Evolutionary conservation across 202 grass and related monocot genomes (phyloP), one percentile per base, ranked within the genome.

Genomic region (Schoenoplectus triqueter): DNA sequence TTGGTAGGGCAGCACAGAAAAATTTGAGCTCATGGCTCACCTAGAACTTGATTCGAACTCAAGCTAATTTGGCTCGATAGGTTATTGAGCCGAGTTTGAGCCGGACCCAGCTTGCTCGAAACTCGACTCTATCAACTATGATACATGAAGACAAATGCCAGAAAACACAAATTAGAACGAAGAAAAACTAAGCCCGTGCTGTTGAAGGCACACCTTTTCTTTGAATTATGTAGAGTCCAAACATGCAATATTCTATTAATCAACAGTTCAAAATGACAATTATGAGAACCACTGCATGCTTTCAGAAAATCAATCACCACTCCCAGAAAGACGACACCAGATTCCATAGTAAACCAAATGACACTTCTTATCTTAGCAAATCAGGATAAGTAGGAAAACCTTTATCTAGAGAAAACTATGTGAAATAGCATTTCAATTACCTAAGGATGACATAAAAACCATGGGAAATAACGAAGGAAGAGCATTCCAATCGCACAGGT

Each of bases 361-460:
- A 10, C 11, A 18, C 46, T 74, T 74, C 71, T 74, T 74, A 52
- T 74, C 52, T 22, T 8, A 74, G 71, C 71, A 22, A 74, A 54
- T 22, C 48, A 22, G 19, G 52, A 51, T 17, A 52, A 47, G 47
- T 22, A 74, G 9, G 9, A 54, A 74, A 74, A 21, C 6, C 50
- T 15, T 61, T 62, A 4, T 11, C 41, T 5, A 52, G 20, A 71
- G 15, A 72, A 14, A 51, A 74, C 48, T 21, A 20, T 47, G 7
- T 52, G 48, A 74, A 49, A 72, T 17, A 70, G 13, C 5, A 48
- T 48, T 47, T 3, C 6, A 17, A 71, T 47, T 47, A 42, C 6
- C 31, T 14, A 41, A 41, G 22, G 8, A 18, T 66, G 63, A 66
- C 63, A 70, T 17, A 69, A 70, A 9, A 18, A 1, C 67, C 67